Percentiles rank a stretch among this genome's conserved stretches.
Evolutionary conservation across 2,329 filamentous ascomycete species (phyloP).

Genomic region (Chrysosporium keratinophilum): DNA sequence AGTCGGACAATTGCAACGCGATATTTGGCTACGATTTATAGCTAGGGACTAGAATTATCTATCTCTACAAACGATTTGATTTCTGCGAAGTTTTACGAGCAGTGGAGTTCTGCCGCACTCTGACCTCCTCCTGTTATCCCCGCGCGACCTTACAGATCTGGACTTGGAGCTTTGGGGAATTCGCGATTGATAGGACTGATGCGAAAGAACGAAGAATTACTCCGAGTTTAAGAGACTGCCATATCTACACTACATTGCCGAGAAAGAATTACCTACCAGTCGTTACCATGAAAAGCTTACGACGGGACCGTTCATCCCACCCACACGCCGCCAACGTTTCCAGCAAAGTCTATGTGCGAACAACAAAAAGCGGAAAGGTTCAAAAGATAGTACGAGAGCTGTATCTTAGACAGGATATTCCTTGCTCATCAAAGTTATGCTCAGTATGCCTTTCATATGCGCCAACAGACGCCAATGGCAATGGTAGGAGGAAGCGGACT

Average conservation of each 20-base stretch:
- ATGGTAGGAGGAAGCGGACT: constrained; percentile 45
- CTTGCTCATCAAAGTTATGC: constrained; percentile 89
- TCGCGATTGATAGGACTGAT: neutral
- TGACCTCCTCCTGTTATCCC: neutral
- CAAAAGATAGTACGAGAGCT: constrained; percentile 97
- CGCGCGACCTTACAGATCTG: neutral
- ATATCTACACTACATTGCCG: neutral
- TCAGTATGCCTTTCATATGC: constrained; percentile 61
- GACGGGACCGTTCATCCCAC: constrained; percentile 46
- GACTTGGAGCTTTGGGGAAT: neutral
- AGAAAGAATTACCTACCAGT: neutral
- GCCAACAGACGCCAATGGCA: constrained; percentile 67
- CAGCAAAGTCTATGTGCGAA: constrained; percentile 91
- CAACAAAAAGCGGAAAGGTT: constrained; percentile 90
- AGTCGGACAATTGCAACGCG: no score
- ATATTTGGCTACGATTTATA: no score
- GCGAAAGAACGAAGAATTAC: neutral
- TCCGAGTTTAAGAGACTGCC: neutral
- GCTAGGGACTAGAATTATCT: no score
- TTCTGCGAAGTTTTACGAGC: no score
- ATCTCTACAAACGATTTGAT: no score
- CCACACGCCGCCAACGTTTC: constrained; percentile 63
- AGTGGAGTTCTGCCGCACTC: neutral
- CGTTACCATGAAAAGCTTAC: constrained; percentile 51
- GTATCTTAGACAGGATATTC: constrained; percentile 92